Evolutionary conservation across 2,329 filamentous ascomycete genomes (phyloP).

Genomic region (Curvularia lunata): DNA sequence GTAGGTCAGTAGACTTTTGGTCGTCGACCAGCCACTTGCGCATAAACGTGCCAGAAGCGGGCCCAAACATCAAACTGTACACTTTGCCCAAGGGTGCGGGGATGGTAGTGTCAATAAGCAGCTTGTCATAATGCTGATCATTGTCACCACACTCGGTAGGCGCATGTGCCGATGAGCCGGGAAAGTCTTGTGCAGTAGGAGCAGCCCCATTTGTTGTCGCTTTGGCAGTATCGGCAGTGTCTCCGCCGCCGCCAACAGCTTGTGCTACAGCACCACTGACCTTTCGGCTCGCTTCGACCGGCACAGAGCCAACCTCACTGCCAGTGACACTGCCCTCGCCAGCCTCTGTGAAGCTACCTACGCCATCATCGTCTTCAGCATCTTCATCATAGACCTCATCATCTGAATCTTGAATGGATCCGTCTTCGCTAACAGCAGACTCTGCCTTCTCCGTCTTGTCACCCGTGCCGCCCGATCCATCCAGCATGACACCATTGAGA

Average conservation of each 20-base stretch:
- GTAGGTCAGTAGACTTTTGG: constrained; percentile 87
- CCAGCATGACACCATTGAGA: constrained; percentile 83
- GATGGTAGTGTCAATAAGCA: constrained; percentile 84
- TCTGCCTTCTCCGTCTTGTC: constrained; percentile 91
- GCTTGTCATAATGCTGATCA: constrained; percentile 80
- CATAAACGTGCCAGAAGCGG: constrained; percentile 80
- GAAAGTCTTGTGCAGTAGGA: constrained; percentile 69
- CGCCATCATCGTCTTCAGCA: constrained; percentile 73
- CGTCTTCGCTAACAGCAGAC: constrained; percentile 58
- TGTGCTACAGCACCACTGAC: constrained; percentile 63
- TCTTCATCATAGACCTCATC: constrained; percentile 82
- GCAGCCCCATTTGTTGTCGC: constrained; percentile 51
- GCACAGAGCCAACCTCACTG: constrained; percentile 59
- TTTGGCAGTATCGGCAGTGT: constrained; percentile 45
- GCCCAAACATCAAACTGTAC: constrained; percentile 86
- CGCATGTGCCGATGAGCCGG: constrained; percentile 79
- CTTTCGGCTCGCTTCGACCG: constrained; percentile 69
- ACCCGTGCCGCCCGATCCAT: constrained; percentile 71
- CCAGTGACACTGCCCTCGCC: constrained; percentile 60
- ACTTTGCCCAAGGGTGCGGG: constrained; percentile 89
- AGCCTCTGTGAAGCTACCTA: constrained; percentile 67
- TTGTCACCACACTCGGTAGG: constrained; percentile 86
- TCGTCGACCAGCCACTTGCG: constrained; percentile 83
- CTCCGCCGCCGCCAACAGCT: constrained; percentile 47
- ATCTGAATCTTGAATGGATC: constrained; percentile 68